Evolutionary conservation across 768 basidiomycete genomes (phyloP), one percentile per base, ranked within the genome.

Genomic region (Cystoderma amianthinum): DNA sequence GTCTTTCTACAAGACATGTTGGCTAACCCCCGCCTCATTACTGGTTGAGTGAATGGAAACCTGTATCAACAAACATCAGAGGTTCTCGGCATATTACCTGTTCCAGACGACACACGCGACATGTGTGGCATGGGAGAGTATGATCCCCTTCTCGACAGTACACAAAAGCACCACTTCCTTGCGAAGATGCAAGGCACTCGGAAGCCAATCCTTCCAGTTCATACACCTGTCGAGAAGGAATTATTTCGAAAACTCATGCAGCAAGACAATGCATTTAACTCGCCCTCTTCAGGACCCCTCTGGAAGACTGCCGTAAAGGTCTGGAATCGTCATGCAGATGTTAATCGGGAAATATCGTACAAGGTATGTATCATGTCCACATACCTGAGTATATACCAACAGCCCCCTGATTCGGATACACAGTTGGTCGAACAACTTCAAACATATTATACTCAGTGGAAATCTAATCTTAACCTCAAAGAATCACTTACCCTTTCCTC

Each of bases 141-240:
- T n/a, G 33, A 33, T 6, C 36, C 28, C 2, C 43, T 39, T 5
- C 5, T 44, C 7, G 46, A 47, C 4, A 1, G 12, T 4, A 53
- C 49, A 4, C 44, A 43, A 3, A 38, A 23, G 2, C 54, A 59
- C 24, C n/a, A 13, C 2, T 51, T 49, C 34, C 45, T 60, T 25
- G 50, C 59, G 7, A 17, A 32, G n/a, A 44, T 43, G 34, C 60
- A 62, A 32, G 46, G 47, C 2, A 62, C 58, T 5, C 49, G 37
- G 3, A 47, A 53, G 13, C 49, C 59, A 3, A 46, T 62, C 7
- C 48, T 61, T 0, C 56, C 59, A 0, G 40, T 62, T 16, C 58
- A 61, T 32, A 58, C 58, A 4, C 4, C 42, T 3, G 43, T 46
- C 0, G 59, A 62, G 20, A 43, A 43, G 2, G 47, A 19, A 1